phyloP scores from a whole-genome alignment of 371 early-diverging fungal species.

The Mucor saturninus region DNA sequence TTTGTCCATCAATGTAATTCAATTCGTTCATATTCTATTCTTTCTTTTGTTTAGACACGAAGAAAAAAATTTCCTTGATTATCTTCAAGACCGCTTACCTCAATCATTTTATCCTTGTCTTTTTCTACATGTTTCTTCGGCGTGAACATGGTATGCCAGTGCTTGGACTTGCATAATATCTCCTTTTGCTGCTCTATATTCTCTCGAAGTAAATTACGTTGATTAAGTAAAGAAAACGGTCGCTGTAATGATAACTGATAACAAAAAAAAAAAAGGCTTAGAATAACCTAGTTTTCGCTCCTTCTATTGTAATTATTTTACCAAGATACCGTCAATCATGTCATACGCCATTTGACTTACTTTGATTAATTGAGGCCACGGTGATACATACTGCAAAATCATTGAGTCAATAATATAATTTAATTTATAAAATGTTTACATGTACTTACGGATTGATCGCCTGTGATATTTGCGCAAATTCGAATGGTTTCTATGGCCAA shows the following conservation, averaged over 20 bases:
- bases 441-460: slow-evolving; percentile 17
- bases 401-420: neutral
- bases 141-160: slow-evolving; percentile 45
- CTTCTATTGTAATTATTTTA: slow-evolving; percentile 16
- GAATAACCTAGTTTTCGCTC: neutral
- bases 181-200: slow-evolving; percentile 44
- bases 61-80: neutral
- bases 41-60: neutral
- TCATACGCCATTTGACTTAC: slow-evolving; percentile 27
- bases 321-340: slow-evolving; percentile 41
- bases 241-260: slow-evolving; percentile 40
- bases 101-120: slow-evolving; percentile 37
- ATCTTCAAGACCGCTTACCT: slow-evolving; percentile 25
- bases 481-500: slow-evolving; percentile 18
- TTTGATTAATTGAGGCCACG: slow-evolving; percentile 22
- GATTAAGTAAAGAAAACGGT: slow-evolving; percentile 35
- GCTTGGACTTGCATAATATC: slow-evolving; percentile 27
- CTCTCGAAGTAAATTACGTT: slow-evolving; percentile 23
- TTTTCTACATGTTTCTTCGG: slow-evolving; percentile 30
- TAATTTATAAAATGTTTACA: neutral
- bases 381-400: slow-evolving; percentile 14
- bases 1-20: slow-evolving; percentile 40
- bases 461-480: slow-evolving; percentile 24
- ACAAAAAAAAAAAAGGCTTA: neutral
- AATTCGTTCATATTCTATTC: slow-evolving; percentile 42